Evolutionary conservation across 2,329 filamentous ascomycete species (phyloP).

Genomic region (Botrytis fabae): DNA sequence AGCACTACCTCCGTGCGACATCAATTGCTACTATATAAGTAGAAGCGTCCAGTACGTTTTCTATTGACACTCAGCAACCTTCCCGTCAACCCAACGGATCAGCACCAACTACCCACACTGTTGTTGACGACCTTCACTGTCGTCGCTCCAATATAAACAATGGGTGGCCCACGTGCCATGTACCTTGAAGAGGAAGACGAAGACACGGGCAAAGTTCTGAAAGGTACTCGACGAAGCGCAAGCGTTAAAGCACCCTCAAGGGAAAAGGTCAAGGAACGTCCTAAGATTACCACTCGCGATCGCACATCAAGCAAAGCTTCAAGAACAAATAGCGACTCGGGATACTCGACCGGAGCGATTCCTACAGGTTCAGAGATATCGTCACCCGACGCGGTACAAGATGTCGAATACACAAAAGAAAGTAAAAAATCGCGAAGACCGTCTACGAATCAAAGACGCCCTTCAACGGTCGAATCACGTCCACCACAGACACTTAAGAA

Average conservation of each 20-base stretch:
- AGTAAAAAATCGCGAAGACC: slow-evolving; percentile 16
- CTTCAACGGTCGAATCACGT: slow-evolving; percentile 13
- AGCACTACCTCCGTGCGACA: slow-evolving; percentile 15
- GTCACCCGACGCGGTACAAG: slow-evolving; percentile 9
- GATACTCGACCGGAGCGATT: slow-evolving; percentile 22
- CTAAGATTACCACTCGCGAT: slow-evolving; percentile 16
- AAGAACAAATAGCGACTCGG: slow-evolving; percentile 23
- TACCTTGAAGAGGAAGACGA: slow-evolving; percentile 38
- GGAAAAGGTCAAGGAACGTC: slow-evolving; percentile 26
- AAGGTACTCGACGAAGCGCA: slow-evolving; percentile 33
- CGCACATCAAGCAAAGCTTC: slow-evolving; percentile 21
- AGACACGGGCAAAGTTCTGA: slow-evolving; percentile 29
- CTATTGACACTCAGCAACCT: not conserved
- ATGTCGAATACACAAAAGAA: slow-evolving; percentile 12
- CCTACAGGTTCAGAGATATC: slow-evolving; percentile 19
- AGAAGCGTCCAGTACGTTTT: slow-evolving; percentile 11
- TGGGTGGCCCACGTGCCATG: slow-evolving; percentile 31
- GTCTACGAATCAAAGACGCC: slow-evolving; percentile 6
- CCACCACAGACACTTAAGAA: slow-evolving; percentile 12
- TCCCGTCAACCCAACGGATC: not conserved
- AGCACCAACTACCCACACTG: not conserved
- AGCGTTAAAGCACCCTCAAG: slow-evolving; percentile 25
- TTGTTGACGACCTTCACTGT: slow-evolving; percentile 21
- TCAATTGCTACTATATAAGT: slow-evolving; percentile 21
- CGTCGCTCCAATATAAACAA: slow-evolving; percentile 22